Base-by-base conservation (phyloP, 305 asterid species). In the Solanum hybrid region DNA sequence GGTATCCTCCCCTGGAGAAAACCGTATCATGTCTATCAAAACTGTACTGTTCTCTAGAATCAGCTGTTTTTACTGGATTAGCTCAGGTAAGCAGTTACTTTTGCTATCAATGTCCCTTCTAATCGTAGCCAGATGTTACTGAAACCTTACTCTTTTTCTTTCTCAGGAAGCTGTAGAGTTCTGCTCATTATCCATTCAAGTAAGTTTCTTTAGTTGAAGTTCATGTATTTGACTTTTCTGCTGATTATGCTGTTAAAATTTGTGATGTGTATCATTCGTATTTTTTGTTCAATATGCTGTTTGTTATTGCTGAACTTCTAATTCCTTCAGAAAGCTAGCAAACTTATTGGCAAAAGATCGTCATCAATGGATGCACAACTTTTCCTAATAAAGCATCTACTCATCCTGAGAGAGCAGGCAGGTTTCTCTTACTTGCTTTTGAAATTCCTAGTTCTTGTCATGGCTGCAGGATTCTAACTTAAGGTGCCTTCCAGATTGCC, bases 1-100 rank as follows among this genome's bases (percentile, higher is more conserved):
- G 99, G 99, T 98, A 96, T 90, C 99, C 99, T 90, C 98, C 99
- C 24, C 95, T 98, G 87, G 99, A 98, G 97, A 98, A 94, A 94
- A 98, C 99, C 37, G 92, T 98, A 91, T 93, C 99, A 71, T 98
- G 99, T 90, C 92, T 98, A 91, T 96, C 99, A 78, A 98, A 96
- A 91, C 93, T 98, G 91, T 95, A 96, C 91, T 95, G 96, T 90
- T 95, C 98, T 91, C 94, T 97, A 89, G 99, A 98, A 90, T 92
- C 94, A 72, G 94, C 95, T 29, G 99, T 98, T 89, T 97, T 98
- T 90, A 97, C 99, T 90, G 99, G 99, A 84, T 94, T 98, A 93
- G 99, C 99, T 51, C 99, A 96, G 99, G 99, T 95, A 91, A 81
- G 88, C 78, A 84, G 88, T 86, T 80, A 35, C 86, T 90, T 87